Base-by-base conservation (phyloP, 495 filamentous ascomycete genomes). In the Penicillium riverlandense region DNA sequence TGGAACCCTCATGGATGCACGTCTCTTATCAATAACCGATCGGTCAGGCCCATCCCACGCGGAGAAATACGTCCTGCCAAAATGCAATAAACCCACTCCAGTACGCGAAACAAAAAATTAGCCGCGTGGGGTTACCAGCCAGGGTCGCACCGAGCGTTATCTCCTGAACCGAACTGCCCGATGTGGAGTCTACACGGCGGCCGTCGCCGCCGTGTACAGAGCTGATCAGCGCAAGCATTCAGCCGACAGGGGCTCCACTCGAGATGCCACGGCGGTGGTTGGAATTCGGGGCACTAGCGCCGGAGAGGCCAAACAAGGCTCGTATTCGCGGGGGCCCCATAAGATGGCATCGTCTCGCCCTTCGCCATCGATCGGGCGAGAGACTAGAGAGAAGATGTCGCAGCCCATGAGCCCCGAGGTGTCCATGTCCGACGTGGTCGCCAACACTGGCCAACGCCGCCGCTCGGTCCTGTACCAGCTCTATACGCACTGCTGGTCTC, bases 401-500 rank as follows among this genome's bases (percentile, higher is more conserved):
- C 16, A 44, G n/a, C 14, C 12, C 36, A 37, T 38, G 11, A 36
- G 35, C 11, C 32, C 34, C 13, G 52, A 42, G 38, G 40, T 45
- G 35, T 36, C 22, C 32, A 34, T 8, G 7, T 22, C 6, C 9
- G 30, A 13, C 30, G 10, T 31, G 7, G 10, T 41, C 33, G 34
- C 45, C 11, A 12, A 16, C 22, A 12, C 27, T 16, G 33, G 14
- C 7, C 38, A 43, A 7, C 29, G 7, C n/a, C 42, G 42, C 7
- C 44, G 35, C 2, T 58, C 57, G 5, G 33, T 41, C 2, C 27
- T 54, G 5, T 47, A 50, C 34, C 52, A 48, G 11, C 42, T 65
- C n/a, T 67, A 61, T 42, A 60, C 63, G 8, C 38, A 65, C 43
- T 54, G 52, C 27, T 71, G 65, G 59, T 61, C 64, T 13, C 72